Conservation (phyloP, 1,284 basidiomycete genomes). For the Coriolopsis trogii region DNA sequence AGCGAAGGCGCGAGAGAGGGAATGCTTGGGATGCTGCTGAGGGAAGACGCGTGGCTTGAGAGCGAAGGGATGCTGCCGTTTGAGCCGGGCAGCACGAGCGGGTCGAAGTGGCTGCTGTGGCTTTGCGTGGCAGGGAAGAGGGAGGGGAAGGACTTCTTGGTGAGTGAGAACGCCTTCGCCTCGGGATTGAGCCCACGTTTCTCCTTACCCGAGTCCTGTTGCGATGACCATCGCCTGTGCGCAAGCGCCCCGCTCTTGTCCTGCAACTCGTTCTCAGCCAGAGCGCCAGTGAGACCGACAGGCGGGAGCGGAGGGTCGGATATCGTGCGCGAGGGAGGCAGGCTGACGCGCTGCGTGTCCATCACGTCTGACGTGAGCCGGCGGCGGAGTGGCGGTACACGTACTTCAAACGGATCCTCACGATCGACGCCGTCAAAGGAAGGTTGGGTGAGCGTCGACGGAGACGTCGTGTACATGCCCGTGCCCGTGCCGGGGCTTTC, state of each 20-base stretch:
- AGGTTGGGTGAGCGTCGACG: constrained; percentile 34
- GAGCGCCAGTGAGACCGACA: constrained; percentile 13
- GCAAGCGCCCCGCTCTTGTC: constrained; percentile 25
- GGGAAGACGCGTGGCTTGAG: constrained; percentile 9
- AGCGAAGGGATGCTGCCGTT: constrained; percentile 1
- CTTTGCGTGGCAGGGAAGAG: constrained; percentile 17
- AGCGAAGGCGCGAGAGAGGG: constrained; percentile 48
- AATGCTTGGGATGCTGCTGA: constrained; percentile 15
- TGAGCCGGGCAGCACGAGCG: no score
- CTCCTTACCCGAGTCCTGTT: constrained; percentile 34
- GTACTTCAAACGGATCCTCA: constrained; percentile 49
- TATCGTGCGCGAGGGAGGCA: constrained; percentile 39
- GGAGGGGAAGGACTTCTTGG: constrained; percentile 29
- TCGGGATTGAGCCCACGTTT: constrained; percentile 80
- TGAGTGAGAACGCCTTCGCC: constrained; percentile 78
- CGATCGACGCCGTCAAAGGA: constrained; percentile 36
- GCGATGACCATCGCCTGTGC: constrained; percentile 55
- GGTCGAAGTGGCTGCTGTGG: constrained; percentile 2
- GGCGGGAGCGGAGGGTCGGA: constrained; percentile 42
- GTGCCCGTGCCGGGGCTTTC: constrained; percentile 29
- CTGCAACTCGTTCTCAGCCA: constrained; percentile 18
- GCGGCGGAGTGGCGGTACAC: constrained; percentile 34
- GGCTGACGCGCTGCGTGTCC: constrained; percentile 38
- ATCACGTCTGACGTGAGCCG: constrained; percentile 34
- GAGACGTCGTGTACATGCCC: constrained; percentile 37